These are phyloP conservation scores for Apiosordaria backusii DNA, from an alignment of 495 filamentous ascomycete genomes.

Conservation along the genomic window DNA sequence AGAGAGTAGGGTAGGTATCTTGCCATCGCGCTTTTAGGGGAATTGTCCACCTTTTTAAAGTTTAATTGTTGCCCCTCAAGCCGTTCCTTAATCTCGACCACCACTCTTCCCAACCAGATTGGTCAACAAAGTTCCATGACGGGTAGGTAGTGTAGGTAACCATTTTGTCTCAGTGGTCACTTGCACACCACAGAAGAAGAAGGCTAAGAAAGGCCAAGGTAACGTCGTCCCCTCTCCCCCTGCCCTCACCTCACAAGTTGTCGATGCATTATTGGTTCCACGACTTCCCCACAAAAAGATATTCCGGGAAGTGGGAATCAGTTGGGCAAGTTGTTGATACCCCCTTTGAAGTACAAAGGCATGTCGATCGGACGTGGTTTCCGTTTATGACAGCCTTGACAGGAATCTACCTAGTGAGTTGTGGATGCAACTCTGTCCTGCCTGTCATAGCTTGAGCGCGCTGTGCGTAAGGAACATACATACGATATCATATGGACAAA, in stretches of 20 bases:
- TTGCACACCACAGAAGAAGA: background rate
- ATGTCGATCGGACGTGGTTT: conserved; percentile 11
- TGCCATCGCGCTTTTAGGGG: background rate
- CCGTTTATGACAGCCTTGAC: conserved; percentile 4
- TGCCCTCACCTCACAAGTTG: background rate
- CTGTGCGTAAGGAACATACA: background rate
- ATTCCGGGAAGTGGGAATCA: background rate
- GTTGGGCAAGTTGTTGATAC: background rate
- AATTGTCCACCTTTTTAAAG: background rate
- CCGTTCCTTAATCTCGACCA: background rate
- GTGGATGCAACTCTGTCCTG: background rate
- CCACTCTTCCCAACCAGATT: background rate
- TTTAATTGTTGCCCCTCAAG: background rate
- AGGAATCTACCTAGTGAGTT: background rate
- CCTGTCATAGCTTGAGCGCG: background rate
- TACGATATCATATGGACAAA: background rate
- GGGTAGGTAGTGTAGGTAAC: background rate
- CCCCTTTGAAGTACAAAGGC: background rate
- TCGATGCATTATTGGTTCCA: background rate
- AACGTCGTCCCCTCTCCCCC: background rate
- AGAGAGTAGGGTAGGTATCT: background rate
- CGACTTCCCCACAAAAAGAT: background rate
- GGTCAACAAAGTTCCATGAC: background rate
- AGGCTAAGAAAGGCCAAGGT: background rate
- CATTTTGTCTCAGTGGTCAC: background rate